Conservation (phyloP, 2,329 filamentous ascomycete genomes). For the Gyromitra esculenta region DNA sequence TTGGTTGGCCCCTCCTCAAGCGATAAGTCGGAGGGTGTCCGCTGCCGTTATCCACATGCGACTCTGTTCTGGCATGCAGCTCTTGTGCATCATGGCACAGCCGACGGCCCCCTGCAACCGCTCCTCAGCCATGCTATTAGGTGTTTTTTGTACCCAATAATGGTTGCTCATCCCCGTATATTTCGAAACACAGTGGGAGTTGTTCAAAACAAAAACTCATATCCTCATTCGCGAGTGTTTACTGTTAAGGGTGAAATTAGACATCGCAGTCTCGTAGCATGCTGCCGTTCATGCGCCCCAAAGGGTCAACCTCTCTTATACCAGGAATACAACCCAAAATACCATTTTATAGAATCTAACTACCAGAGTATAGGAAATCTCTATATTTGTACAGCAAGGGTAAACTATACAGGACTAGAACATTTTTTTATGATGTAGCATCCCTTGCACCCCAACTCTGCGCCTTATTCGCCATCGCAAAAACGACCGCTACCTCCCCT, state of each 20-base stretch:
- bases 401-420: slow-evolving; percentile 28
- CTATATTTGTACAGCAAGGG: slow-evolving; percentile 24
- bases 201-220: no score
- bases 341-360: slow-evolving; percentile 25
- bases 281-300: no score
- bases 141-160: no score
- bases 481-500: slow-evolving; percentile 30
- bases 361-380: slow-evolving; percentile 21
- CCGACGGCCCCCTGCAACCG: slow-evolving; percentile 22
- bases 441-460: slow-evolving; percentile 29
- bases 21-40: slow-evolving; percentile 25
- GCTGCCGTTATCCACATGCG: slow-evolving; percentile 27
- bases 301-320: background rate
- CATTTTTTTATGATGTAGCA: slow-evolving; percentile 26
- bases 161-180: no score
- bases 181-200: no score
- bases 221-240: no score
- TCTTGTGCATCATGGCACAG: slow-evolving; percentile 27
- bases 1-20: slow-evolving; percentile 16
- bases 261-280: no score
- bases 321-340: background rate
- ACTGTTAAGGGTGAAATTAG: no score
- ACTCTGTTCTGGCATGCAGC: slow-evolving; percentile 23
- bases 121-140: no score
- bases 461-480: slow-evolving; percentile 49